These are phyloP conservation scores for Zelonia costaricensis DNA, from an alignment of 208 protist genomes.

Conservation along the genomic window DNA sequence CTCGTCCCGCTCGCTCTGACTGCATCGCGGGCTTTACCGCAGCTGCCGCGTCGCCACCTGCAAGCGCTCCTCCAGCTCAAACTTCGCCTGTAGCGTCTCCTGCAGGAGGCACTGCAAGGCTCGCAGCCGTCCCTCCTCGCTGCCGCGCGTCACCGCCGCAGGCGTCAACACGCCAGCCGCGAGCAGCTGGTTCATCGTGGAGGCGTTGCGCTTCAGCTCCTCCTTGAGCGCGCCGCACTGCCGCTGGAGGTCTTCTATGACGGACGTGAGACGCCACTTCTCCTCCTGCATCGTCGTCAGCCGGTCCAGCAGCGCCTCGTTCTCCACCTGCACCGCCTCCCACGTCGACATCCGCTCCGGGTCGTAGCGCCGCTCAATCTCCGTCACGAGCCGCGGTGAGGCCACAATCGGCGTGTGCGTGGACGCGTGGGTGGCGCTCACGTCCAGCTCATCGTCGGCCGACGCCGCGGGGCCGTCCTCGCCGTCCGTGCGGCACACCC, in stretches of 20 bases:
- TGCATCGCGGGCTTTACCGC: neutral
- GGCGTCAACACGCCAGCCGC: constrained; percentile 14
- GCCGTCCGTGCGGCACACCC: constrained; percentile 6
- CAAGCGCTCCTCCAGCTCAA: constrained; percentile 51
- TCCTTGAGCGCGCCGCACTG: constrained; percentile 34
- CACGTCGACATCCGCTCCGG: constrained; percentile 46
- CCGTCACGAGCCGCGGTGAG: constrained; percentile 18
- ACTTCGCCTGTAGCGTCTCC: constrained; percentile 58
- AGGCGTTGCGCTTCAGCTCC: constrained; percentile 34
- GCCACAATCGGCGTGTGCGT: constrained; percentile 1
- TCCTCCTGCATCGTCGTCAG: constrained; percentile 59
- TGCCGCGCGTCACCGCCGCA: constrained; percentile 19
- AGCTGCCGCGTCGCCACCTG: constrained; percentile 20
- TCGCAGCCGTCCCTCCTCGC: constrained; percentile 40
- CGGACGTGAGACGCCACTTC: constrained; percentile 46
- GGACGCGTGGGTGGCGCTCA: neutral
- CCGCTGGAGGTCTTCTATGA: constrained; percentile 46
- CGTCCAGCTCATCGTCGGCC: constrained; percentile 8
- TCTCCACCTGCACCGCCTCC: constrained; percentile 63
- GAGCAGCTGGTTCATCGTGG: constrained; percentile 40
- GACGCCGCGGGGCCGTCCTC: neutral
- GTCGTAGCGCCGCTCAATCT: constrained; percentile 43
- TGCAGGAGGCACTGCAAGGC: constrained; percentile 68
- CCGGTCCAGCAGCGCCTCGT: constrained; percentile 50
- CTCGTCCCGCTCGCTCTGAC: too few species aligned